Conservation (phyloP, 768 basidiomycete genomes). For the Tulasnella sp. region DNA sequence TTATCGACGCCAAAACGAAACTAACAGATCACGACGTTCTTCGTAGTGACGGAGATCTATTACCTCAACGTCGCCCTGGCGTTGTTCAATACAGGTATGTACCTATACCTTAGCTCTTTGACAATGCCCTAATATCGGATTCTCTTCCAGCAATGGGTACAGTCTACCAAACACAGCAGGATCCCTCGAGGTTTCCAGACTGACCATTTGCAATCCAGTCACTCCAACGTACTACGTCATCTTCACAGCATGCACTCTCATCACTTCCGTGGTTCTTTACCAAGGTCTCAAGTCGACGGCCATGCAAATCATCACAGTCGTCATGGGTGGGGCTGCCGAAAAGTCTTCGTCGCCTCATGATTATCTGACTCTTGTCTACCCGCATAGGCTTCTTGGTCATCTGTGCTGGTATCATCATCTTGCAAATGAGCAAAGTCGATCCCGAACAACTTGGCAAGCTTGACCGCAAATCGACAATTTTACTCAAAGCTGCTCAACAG, state of each 20-base stretch:
- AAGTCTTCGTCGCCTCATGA: conserved; percentile 23
- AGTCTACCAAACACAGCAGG: neutral
- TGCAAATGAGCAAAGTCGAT: conserved; percentile 94
- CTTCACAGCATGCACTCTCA: conserved; percentile 38
- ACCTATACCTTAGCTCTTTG: neutral
- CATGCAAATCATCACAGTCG: conserved; percentile 77
- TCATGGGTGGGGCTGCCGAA: conserved; percentile 39
- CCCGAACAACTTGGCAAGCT: conserved; percentile 65
- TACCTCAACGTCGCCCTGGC: conserved; percentile 95
- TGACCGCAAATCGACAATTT: conserved; percentile 82
- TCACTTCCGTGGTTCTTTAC: conserved; percentile 37
- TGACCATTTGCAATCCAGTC: conserved; percentile 18
- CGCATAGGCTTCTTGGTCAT: conserved; percentile 71
- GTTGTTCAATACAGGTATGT: conserved; percentile 63
- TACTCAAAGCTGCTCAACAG: conserved; percentile 74
- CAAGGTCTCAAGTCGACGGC: conserved; percentile 38
- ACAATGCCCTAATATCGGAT: neutral
- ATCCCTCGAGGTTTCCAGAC: neutral
- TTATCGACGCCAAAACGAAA: neutral
- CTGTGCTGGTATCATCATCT: conserved; percentile 84
- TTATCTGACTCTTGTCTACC: neutral
- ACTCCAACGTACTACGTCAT: conserved; percentile 36
- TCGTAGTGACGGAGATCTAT: conserved; percentile 77
- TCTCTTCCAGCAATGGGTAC: conserved; percentile 10
- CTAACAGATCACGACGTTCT: conserved; percentile 16